Evolutionary conservation across 2,329 filamentous ascomycete species (phyloP), one percentile per base, ranked within the genome.

Genomic region (Biscogniauxia marginata): DNA sequence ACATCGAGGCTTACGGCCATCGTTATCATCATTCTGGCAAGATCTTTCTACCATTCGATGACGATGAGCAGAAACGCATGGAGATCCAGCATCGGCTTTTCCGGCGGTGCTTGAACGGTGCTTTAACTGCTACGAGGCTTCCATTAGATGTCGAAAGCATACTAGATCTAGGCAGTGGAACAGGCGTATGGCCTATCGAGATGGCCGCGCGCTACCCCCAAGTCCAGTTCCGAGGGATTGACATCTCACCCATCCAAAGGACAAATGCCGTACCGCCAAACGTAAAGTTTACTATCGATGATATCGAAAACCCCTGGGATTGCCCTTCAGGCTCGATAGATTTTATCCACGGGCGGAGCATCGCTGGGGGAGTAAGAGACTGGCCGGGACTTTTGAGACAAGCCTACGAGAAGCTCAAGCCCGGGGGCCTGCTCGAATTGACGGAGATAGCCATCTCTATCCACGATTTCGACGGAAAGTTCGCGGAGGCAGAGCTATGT

Each of bases 251-350:
- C 22, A 73, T 74, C n/a, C 69, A 78, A 30, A 64, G 75, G 46
- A 74, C 72, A 16, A 73, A 67, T 7, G 67, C 71, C 22, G 79
- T 86, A 7, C 84, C 84, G 6, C 76, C 81, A 18, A 87, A 87
- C 62, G 77, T 86, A 20, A 76, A 74, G 3, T 87, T 86, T 65
- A 73, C 82, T 55, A 77, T 87, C 43, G 81, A 82, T 65, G 83
- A 87, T 65, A 76, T 81, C 24, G 81, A 84, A 58, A 74, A 81
- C 23, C 72, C 68, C 3, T 79, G 75, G 77, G 68, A 67, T 3
- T 65, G 64, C 6, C 55, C 63, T 4, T 60, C 59, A 11, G 58
- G 56, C 22, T 68, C 65, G 16, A 52, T 73, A 53, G 77, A 79
- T 62, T 76, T 78, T 48, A 69, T 79, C 20, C 75, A 79, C 60